Conservation (phyloP, 2,329 filamentous ascomycete genomes). For the Colletotrichum karsti region DNA sequence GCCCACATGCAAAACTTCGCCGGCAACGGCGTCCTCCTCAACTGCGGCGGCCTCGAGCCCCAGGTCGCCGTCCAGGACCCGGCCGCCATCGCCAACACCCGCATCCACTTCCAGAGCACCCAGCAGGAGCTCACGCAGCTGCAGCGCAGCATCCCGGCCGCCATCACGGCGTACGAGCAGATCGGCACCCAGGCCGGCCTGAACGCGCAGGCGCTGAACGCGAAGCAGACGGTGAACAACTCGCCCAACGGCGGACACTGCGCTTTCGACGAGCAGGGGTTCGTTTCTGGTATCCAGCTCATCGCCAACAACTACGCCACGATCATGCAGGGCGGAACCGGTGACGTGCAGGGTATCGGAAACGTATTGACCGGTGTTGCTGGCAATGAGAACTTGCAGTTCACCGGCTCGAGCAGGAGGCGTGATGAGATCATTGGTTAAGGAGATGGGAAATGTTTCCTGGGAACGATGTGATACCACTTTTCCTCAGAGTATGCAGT, state of each 20-base stretch:
- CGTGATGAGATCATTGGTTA: slow-evolving; percentile 23
- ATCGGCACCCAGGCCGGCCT: slow-evolving; percentile 54
- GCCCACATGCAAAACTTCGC: slow-evolving; percentile 60
- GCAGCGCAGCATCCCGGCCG: slow-evolving; percentile 58
- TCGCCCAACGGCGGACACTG: slow-evolving; percentile 65
- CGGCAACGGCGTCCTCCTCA: slow-evolving; percentile 61
- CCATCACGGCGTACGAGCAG: slow-evolving; percentile 60
- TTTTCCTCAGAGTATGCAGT: neutral
- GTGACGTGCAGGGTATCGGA: slow-evolving; percentile 56
- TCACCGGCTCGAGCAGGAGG: slow-evolving; percentile 34
- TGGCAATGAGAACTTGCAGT: slow-evolving; percentile 56
- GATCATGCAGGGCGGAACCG: slow-evolving; percentile 61
- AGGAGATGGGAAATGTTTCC: neutral
- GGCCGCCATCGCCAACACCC: slow-evolving; percentile 52
- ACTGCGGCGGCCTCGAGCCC: slow-evolving; percentile 62
- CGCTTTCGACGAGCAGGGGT: slow-evolving; percentile 63
- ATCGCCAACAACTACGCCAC: slow-evolving; percentile 61
- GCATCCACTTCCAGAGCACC: slow-evolving; percentile 66
- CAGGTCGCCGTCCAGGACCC: slow-evolving; percentile 59
- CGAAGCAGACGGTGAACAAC: slow-evolving; percentile 65
- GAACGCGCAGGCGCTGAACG: slow-evolving; percentile 51
- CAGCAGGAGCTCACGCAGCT: slow-evolving; percentile 57
- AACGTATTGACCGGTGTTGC: slow-evolving; percentile 57
- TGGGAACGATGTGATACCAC: slow-evolving; percentile 3
- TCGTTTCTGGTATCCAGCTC: slow-evolving; percentile 65